Evolutionary conservation across 1,139 yeast species (phyloP).

Genomic region (Taiozyma sp.): DNA sequence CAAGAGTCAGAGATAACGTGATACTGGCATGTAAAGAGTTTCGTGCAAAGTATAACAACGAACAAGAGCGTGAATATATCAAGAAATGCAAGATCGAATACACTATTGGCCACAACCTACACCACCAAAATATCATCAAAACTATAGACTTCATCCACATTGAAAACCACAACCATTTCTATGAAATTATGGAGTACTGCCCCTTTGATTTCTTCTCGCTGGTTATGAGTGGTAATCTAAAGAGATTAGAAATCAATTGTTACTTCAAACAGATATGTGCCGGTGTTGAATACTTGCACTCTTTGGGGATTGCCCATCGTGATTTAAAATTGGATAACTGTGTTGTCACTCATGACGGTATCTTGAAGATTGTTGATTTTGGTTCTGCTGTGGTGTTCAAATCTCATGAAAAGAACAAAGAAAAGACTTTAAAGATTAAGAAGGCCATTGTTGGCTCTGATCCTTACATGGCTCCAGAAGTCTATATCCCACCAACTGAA

Average conservation of each 20-base stretch:
- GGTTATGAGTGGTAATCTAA: constrained; percentile 95
- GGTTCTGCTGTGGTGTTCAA: constrained; percentile 95
- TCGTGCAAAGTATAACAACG: constrained; percentile 79
- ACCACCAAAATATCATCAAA: constrained; percentile 91
- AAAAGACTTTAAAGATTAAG: constrained; percentile 41
- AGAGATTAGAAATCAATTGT: constrained; percentile 79
- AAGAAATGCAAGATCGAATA: constrained; percentile 96
- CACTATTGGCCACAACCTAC: constrained; percentile 93
- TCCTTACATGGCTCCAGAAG: constrained; percentile 98
- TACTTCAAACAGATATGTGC: constrained; percentile 82
- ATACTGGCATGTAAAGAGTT: constrained; percentile 97
- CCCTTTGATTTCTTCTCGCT: constrained; percentile 96
- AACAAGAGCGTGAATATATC: constrained; percentile 83
- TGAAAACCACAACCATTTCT: constrained; percentile 80
- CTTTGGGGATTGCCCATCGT: constrained; percentile 90
- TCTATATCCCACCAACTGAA: constrained; percentile 34
- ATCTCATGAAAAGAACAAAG: constrained; percentile 77
- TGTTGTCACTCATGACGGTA: constrained; percentile 82
- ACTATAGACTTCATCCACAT: constrained; percentile 66
- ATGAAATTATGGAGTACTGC: constrained; percentile 97
- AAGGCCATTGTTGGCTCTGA: constrained; percentile 97
- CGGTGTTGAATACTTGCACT: constrained; percentile 83
- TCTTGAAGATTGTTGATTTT: constrained; percentile 88
- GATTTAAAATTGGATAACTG: constrained; percentile 94
- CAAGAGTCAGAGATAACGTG: constrained; percentile 73